These are phyloP conservation scores for Salvia miltiorrhiza DNA, from an alignment of 257 asterid species.

Conservation along the genomic window DNA sequence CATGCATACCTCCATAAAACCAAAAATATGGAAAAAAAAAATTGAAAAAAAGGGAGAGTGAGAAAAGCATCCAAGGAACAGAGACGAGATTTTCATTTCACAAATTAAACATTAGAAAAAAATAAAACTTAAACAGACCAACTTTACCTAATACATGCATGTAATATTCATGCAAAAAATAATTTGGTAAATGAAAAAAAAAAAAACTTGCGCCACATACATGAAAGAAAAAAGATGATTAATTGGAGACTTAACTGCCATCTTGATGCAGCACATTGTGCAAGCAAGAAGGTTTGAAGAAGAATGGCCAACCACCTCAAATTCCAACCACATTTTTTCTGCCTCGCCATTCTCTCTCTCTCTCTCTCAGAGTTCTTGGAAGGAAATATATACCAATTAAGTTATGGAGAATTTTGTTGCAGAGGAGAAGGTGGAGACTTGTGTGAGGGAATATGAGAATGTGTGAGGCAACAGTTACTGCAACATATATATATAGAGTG, in stretches of 20 bases:
- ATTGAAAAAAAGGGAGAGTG: too few species aligned
- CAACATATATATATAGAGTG: not conserved
- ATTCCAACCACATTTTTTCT: slow-evolving; percentile 25
- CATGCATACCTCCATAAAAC: not conserved
- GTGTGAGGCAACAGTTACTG: slow-evolving; percentile 25
- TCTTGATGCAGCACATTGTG: slow-evolving; percentile 34
- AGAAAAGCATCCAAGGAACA: not conserved
- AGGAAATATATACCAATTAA: not conserved
- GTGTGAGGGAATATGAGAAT: slow-evolving; percentile 14
- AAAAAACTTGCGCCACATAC: not conserved
- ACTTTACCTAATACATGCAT: not conserved
- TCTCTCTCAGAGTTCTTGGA: not conserved
- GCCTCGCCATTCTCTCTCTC: slow-evolving; percentile 21
- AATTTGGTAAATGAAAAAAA: not conserved
- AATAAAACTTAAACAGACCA: not conserved
- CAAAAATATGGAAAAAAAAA: not conserved
- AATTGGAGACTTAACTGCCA: slow-evolving; percentile 35
- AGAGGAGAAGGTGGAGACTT: slow-evolving; percentile 13
- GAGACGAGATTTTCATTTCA: not conserved
- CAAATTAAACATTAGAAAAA: not conserved
- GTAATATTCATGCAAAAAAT: not conserved
- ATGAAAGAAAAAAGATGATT: not conserved
- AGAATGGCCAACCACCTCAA: slow-evolving; percentile 27
- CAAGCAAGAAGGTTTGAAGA: slow-evolving; percentile 32
- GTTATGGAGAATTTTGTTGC: slow-evolving; percentile 1